Evolutionary conservation across 257 asterid species (phyloP).

Genomic region (Solanum chaucha): DNA sequence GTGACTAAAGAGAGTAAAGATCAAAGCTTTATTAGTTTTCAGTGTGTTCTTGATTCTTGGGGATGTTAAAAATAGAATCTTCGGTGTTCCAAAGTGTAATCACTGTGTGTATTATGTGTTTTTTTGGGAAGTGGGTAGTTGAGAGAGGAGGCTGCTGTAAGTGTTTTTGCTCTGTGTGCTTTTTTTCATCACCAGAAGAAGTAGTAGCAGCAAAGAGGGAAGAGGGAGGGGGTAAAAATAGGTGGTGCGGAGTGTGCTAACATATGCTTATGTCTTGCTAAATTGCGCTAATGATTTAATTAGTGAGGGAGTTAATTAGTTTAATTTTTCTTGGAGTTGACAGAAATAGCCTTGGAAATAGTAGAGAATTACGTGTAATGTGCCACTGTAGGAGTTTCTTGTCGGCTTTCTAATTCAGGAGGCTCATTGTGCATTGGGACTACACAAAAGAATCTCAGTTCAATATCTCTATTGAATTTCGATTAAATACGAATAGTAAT

Average conservation of each 20-base stretch:
- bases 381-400: not conserved
- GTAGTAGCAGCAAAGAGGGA: not conserved
- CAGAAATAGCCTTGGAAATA: not conserved
- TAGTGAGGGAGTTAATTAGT: not conserved
- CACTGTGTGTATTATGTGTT: not conserved
- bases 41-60: not conserved
- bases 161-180: not conserved
- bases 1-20: not conserved
- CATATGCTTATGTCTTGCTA: not conserved
- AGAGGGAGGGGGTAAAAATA: not conserved
- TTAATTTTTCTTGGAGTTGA: not conserved
- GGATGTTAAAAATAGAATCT: not conserved
- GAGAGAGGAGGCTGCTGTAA: not conserved
- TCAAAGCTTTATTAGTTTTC: not conserved
- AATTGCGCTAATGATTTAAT: not conserved
- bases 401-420: not conserved
- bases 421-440: not conserved
- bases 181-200: not conserved
- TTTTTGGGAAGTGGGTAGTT: not conserved
- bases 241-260: not conserved
- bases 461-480: accelerated
- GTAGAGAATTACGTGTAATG: not conserved
- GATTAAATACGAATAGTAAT: too few species aligned
- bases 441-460: not conserved
- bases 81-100: not conserved